Conservation (phyloP, 768 basidiomycete species). For the Hirschioporus abietinus region DNA sequence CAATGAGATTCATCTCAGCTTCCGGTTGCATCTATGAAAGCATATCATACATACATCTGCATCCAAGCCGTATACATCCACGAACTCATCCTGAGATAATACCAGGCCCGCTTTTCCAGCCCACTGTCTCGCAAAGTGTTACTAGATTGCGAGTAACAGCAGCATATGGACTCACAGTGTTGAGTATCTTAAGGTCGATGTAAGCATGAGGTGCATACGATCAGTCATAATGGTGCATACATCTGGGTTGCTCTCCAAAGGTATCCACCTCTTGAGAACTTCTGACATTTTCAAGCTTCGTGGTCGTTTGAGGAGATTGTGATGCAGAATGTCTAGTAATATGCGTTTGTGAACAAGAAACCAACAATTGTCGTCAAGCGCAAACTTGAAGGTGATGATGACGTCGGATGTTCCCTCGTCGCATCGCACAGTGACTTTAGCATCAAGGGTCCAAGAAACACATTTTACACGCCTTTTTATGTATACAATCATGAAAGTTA, state of each 20-base stretch:
- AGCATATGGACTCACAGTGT: slow-evolving; percentile 30
- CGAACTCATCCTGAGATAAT: slow-evolving; percentile 44
- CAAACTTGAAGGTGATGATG: no score
- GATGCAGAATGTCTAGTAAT: neutral
- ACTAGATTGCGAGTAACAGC: neutral
- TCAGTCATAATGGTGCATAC: slow-evolving; percentile 21
- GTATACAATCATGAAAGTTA: slow-evolving; percentile 3
- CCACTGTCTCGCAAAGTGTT: slow-evolving; percentile 41
- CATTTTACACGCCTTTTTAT: neutral
- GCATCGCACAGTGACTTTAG: no score
- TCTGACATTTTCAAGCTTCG: neutral
- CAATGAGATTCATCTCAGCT: neutral
- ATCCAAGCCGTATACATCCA: slow-evolving; percentile 73
- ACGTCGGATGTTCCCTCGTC: no score
- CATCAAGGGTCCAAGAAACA: no score
- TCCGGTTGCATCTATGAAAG: neutral
- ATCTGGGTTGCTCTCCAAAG: slow-evolving; percentile 72
- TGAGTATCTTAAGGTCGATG: slow-evolving; percentile 36
- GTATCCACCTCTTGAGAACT: slow-evolving; percentile 51
- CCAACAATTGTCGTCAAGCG: no score
- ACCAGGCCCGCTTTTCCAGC: slow-evolving; percentile 62
- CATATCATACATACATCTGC: slow-evolving; percentile 28
- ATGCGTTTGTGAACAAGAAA: neutral
- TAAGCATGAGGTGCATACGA: slow-evolving; percentile 4
- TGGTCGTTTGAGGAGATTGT: neutral